phyloP scores from a whole-genome alignment of 2,329 filamentous ascomycete genomes.

The Arthrobotrys conoides region DNA sequence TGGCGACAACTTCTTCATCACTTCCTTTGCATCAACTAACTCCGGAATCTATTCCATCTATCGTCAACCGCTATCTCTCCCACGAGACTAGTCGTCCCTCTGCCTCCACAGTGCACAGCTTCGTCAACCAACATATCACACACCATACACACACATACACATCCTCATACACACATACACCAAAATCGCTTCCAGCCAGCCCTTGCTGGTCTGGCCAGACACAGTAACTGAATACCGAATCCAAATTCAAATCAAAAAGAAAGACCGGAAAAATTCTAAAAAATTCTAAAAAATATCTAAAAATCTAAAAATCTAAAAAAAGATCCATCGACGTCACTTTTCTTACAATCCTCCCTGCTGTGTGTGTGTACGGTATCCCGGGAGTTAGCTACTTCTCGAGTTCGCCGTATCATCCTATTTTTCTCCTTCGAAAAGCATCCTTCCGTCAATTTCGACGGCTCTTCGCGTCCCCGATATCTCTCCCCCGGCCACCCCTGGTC shows the following conservation, averaged over 20 bases:
- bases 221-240: neutral
- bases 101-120: conserved; percentile 14
- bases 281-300: neutral
- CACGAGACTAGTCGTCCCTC: neutral
- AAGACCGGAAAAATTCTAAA: neutral
- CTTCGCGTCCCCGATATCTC: conserved; percentile 52
- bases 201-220: neutral
- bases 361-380: neutral
- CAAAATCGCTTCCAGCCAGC: neutral
- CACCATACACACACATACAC: conserved; percentile 33
- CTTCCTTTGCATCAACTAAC: neutral
- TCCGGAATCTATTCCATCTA: too few relatives aligned
- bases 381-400: conserved; percentile 6
- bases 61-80: neutral
- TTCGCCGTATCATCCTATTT: neutral
- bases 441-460: conserved; percentile 37
- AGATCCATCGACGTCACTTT: neutral
- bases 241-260: neutral
- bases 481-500: conserved; percentile 31
- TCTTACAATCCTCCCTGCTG: neutral
- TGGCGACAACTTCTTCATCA: conserved; percentile 26
- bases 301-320: neutral
- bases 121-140: conserved; percentile 9
- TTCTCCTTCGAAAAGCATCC: conserved; percentile 8
- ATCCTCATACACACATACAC: neutral